Conservation (phyloP, 768 basidiomycete species). For the Lactifluus echinatus region DNA sequence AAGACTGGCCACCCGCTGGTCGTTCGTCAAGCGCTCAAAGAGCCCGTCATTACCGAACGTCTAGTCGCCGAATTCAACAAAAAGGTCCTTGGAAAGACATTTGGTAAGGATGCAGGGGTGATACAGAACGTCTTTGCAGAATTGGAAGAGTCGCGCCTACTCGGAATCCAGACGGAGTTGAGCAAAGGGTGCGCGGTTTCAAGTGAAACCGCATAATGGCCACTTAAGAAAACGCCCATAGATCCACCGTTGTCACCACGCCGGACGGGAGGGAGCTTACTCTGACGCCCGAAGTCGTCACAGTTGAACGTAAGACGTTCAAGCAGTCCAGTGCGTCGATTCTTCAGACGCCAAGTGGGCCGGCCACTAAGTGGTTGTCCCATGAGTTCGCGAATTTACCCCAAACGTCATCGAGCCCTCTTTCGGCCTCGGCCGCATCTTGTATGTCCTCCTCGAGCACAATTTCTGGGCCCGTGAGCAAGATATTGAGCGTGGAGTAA, state of each 20-base stretch:
- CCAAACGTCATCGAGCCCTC: constrained; percentile 99
- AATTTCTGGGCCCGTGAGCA: constrained; percentile 91
- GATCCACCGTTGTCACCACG: constrained; percentile 41
- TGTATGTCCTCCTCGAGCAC: constrained; percentile 92
- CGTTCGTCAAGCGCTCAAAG: constrained; percentile 78
- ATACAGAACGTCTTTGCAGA: constrained; percentile 57
- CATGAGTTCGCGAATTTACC: constrained; percentile 82
- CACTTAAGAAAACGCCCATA: constrained; percentile 31
- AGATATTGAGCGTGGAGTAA: constrained; percentile 81
- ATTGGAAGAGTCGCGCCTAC: constrained; percentile 58
- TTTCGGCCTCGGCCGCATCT: constrained; percentile 92
- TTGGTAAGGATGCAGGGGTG: constrained; percentile 69
- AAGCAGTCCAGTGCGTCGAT: constrained; percentile 68
- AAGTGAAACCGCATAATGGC: constrained; percentile 4
- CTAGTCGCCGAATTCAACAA: constrained; percentile 77
- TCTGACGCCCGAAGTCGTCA: constrained; percentile 64
- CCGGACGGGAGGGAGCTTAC: constrained; percentile 59
- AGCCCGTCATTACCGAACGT: constrained; percentile 76
- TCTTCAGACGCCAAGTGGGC: background rate
- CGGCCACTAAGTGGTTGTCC: constrained; percentile 21
- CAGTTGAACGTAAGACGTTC: constrained; percentile 74
- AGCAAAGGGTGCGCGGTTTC: constrained; percentile 52
- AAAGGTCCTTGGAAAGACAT: constrained; percentile 82
- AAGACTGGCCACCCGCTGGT: constrained; percentile 80
- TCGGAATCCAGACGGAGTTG: constrained; percentile 61